These are phyloP conservation scores for Andrographis paniculata DNA, from an alignment of 305 asterid species.

Conservation along the genomic window DNA sequence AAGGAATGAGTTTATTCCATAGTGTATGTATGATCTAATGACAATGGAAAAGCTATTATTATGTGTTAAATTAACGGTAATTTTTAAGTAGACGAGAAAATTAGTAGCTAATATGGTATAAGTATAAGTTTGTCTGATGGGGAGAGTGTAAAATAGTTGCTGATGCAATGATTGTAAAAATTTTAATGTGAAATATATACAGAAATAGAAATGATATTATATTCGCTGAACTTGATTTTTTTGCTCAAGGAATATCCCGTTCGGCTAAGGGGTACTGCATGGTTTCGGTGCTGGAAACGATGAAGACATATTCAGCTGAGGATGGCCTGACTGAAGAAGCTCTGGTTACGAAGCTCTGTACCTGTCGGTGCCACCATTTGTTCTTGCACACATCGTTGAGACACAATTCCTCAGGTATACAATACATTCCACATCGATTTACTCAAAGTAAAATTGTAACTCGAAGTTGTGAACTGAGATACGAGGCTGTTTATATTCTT, in stretches of 20 bases:
- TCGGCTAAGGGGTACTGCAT: constrained; percentile 94
- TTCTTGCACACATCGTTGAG: constrained; percentile 76
- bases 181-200: neutral
- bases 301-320: constrained; percentile 86
- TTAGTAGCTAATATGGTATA: too few relatives aligned
- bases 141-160: neutral
- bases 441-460: constrained; percentile 7
- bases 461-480: constrained; percentile 10
- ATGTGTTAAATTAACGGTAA: too few relatives aligned
- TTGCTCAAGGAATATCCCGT: constrained; percentile 69
- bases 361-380: constrained; percentile 81
- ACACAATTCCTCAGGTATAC: constrained; percentile 74
- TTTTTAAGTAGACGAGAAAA: too few relatives aligned
- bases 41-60: too few relatives aligned
- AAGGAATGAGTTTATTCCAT: too few relatives aligned
- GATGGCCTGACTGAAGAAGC: constrained; percentile 99
- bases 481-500: neutral
- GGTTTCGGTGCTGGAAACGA: constrained; percentile 75
- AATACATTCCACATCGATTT: constrained; percentile 10
- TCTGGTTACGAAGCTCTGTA: constrained; percentile 84
- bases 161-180: neutral
- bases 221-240: neutral
- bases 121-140: too few relatives aligned
- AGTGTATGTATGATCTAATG: too few relatives aligned
- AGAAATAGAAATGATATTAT: neutral